phyloP scores from a whole-genome alignment of 2,329 filamentous ascomycete genomes.

The Microascus cirrosus region DNA sequence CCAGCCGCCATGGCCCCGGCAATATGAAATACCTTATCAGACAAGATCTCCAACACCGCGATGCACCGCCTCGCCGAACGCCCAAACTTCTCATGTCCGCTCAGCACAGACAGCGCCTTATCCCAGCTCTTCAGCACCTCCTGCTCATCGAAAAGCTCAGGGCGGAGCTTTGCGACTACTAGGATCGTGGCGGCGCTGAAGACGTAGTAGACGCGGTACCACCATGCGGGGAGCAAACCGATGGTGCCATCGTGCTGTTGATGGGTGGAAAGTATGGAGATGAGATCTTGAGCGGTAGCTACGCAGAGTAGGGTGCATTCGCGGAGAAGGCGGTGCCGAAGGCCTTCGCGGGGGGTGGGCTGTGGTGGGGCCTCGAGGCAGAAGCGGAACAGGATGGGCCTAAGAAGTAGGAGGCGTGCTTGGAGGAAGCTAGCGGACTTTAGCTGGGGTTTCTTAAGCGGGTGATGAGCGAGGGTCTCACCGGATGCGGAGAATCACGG shows the following conservation, averaged over 20 bases:
- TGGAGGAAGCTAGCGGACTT: slow-evolving; percentile 16
- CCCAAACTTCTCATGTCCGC: slow-evolving; percentile 21
- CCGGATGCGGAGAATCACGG: slow-evolving; percentile 21
- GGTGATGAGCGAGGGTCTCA: slow-evolving; percentile 7
- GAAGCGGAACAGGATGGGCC: slow-evolving; percentile 20
- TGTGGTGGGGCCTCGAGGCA: slow-evolving; percentile 14
- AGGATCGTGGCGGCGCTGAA: slow-evolving; percentile 23
- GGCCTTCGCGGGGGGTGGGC: slow-evolving; percentile 9
- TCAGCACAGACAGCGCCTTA: slow-evolving; percentile 19
- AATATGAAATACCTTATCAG: slow-evolving; percentile 18
- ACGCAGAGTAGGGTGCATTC: slow-evolving; percentile 23
- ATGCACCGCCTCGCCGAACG: slow-evolving; percentile 20
- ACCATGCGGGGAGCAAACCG: slow-evolving; percentile 24
- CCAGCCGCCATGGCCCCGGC: not conserved
- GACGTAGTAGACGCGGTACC: slow-evolving; percentile 25
- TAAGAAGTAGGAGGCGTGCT: slow-evolving; percentile 19
- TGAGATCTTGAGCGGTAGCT: slow-evolving; percentile 19
- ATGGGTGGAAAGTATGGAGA: slow-evolving; percentile 16
- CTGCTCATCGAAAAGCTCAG: slow-evolving; percentile 15
- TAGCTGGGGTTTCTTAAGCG: not conserved
- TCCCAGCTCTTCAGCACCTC: slow-evolving; percentile 19
- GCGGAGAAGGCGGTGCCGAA: slow-evolving; percentile 16
- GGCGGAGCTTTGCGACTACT: slow-evolving; percentile 21
- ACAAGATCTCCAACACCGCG: slow-evolving; percentile 20
- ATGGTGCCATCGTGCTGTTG: slow-evolving; percentile 18